Evolutionary conservation across 768 basidiomycete species (phyloP), one percentile per base, ranked within the genome.

Genomic region (Leucosporidium creatinivorum): DNA sequence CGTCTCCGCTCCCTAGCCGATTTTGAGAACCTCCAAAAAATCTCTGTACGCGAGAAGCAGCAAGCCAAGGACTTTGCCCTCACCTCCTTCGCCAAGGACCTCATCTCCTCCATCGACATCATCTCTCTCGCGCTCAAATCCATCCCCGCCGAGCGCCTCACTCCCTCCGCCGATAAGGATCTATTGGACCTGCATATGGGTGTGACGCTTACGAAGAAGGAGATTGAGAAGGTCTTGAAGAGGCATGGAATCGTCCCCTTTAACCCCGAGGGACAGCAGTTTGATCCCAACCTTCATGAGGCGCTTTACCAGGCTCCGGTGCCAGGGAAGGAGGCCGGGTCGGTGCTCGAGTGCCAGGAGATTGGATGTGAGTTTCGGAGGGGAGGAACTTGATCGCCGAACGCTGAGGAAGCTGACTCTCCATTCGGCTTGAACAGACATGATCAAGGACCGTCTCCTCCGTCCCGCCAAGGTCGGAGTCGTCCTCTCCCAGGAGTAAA

Each of bases 401-500:
- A 15, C n/a, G 8, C 25, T 30, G 47, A 25, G 23, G 19, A 1
- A 8, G n/a, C 48, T 25, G 48, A 39, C 26, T 23, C 23, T n/a
- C n/a, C 19, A 28, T 31, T 5, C 19, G 8, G 1, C 17, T 4
- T 51, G 1, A 81, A 82, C 93, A 5, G 98, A 91, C 81, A 91
- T 83, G 80, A 92, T 99, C 81, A 96, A 94, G 80, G 90, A 91
- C 73, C 85, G 96, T 69, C 85, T 93, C 65, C 79, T 99, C 77
- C 84, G 96, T 65, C 91, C 96, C 5, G 93, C 96, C 26, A 92
- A 97, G 81, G 96, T 98, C 65, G 96, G 94, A 65, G 93, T 97
- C 31, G 93, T 87, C 23, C 89, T 91, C 79, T 39, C 59, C 56
- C 61, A 66, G 64, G 61, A 69, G 63, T 73, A 62, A 56, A 33